Evolutionary conservation across 106 monocot species (phyloP), one percentile per base, ranked within the genome.

Genomic region (Iris macrosiphon): DNA sequence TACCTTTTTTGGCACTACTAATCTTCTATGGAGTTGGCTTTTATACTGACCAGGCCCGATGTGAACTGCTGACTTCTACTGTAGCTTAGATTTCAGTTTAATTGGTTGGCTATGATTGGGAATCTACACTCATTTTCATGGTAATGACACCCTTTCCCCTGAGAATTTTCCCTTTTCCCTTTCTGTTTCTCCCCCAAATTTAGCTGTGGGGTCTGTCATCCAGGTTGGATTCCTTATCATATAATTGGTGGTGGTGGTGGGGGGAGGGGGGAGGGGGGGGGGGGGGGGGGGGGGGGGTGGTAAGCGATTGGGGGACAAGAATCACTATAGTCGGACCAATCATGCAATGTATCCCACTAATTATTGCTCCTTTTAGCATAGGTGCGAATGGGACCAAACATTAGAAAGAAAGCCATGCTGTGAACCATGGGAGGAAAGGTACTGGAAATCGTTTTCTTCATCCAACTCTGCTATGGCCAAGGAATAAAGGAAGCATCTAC

Each of bases 141-240:
- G 57, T 26, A 57, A 27, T 31, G 15, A 57, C n/a, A n/a, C n/a
- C n/a, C n/a, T n/a, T n/a, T 57, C 57, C 25, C 2, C 38, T 57
- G 26, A 18, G 66, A 66, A 55, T 48, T 67, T 38, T 4, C 3
- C 27, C 17, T 57, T 67, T 43, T 9, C 31, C 11, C 20, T 34
- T 43, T 56, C 9, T 37, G 7, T 35, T 4, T 32, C 48, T 60
- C 21, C 22, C 28, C 39, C 28, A 64, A 41, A 52, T 57, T 39
- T 29, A 23, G 24, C 11, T 40, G 15, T 55, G 13, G 21, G 40
- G 20, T 62, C 57, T 72, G 53, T 74, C 51, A 31, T 54, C 62
- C 57, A 57, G 44, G 19, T 57, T 7, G 45, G 72, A 72, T 72
- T 79, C 67, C 59, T 65, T 61, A 73, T 73, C 69, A 48, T 64